Evolutionary conservation across 1,284 basidiomycete species (phyloP), one percentile per base, ranked within the genome.

Genomic region (Ceratobasidium sp.): DNA sequence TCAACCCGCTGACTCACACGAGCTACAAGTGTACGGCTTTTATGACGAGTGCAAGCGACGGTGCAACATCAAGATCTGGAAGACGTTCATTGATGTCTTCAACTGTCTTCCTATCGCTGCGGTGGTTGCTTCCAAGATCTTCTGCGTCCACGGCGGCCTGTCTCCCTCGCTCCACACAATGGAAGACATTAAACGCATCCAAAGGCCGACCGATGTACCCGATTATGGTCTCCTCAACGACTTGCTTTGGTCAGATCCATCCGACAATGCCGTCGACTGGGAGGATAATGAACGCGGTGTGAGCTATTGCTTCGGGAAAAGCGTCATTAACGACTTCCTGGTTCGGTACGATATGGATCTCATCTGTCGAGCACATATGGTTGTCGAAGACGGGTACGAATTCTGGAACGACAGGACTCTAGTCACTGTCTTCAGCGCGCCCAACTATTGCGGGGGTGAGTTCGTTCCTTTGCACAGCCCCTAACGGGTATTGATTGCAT

Each of bases 241-340:
- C 85, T 87, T 99, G 46, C 87, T 99, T 69, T 99, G 98, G 98
- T 97, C 95, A 37, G 98, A 99, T 86, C 98, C 98, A 29, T 96
- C 94, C 56, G 98, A 99, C 84, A 98, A 97, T 19, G 97, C 98
- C 15, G 84, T 95, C 54, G 98, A 99, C 82, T 99, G 98, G 98
- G 98, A 99, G 86, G 98, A 99, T 85, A 99, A 99, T 84, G 98
- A 99, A 84, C 89, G 98, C 77, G 98, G 98, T n/a, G 98, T 99
- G 76, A 98, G 96, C 83, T 99, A 98, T 87, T 99, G 98, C 85
- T 99, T 99, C 82, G 98, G 98, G 65, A 99, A 99, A 86, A 92
- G 92, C 17, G 95, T 99, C 81, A 98, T 99, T 83, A 97, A 98
- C 82, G 94, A 97, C 79, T 99, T 99, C 87, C 86, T 98, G 77